Evolutionary conservation across 345 rosid species (phyloP).

Genomic region (Cardamine resedifolia): DNA sequence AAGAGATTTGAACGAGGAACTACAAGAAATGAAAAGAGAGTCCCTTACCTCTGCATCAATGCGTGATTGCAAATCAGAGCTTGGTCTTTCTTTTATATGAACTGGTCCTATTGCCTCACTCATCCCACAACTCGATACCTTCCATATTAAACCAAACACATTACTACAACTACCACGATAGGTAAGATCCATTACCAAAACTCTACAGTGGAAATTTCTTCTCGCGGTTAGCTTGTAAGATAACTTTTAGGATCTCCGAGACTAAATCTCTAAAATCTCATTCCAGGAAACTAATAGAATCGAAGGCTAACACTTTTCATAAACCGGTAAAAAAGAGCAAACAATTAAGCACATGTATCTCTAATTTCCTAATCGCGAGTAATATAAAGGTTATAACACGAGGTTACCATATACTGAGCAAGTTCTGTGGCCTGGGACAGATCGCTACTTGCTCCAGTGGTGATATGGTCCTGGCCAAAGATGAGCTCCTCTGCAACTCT

Average conservation of each 20-base stretch:
- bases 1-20: not conserved
- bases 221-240: not conserved
- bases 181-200: not conserved
- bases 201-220: not conserved
- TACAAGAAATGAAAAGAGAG: slow-evolving; percentile 11
- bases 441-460: slow-evolving; percentile 98
- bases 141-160: slow-evolving; percentile 7
- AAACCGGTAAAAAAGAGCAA: not conserved
- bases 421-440: slow-evolving; percentile 89
- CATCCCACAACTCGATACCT: slow-evolving; percentile 98
- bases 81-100: slow-evolving; percentile 88
- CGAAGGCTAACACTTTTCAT: not conserved
- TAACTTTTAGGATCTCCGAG: not conserved
- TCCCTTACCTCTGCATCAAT: slow-evolving; percentile 85
- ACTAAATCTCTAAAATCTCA: not conserved
- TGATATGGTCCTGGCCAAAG: slow-evolving; percentile 83
- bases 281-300: not conserved
- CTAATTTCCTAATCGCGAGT: not conserved
- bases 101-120: slow-evolving; percentile 89
- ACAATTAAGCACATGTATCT: not conserved
- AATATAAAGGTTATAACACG: not conserved
- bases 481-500: slow-evolving; percentile 99
- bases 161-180: slow-evolving; percentile 8
- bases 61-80: slow-evolving; percentile 96
- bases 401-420: slow-evolving; percentile 87